Base-by-base conservation (phyloP, 2,329 filamentous ascomycete species). In the Akanthomyces muscarius region DNA sequence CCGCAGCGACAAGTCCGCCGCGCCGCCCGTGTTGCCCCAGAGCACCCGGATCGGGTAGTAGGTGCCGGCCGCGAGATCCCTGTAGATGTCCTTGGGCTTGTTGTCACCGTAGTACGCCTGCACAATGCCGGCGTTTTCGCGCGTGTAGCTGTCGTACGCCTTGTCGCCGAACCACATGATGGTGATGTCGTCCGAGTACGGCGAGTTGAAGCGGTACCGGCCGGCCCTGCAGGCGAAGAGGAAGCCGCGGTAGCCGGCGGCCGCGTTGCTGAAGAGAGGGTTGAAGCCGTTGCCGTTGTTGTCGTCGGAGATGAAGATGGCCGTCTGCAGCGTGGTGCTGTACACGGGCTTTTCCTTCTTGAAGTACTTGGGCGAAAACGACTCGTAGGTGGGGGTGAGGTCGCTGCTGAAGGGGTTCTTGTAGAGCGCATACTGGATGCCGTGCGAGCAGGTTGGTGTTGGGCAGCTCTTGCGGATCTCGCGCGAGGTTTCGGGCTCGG, bases 31-130 rank as follows among this genome's bases (percentile, higher is more conserved):
- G 41, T 65, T 65, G 10, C 64, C 64, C 56, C 58, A 65, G 36
- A 65, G 56, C 30, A 64, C 64, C 16, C 64, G 25, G 8, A 65
- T 62, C 13, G 64, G 64, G 45, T 65, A 65, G 48, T 65, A 64
- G 3, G 58, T 65, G 25, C 64, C 62, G 8, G 57, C 64, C 61
- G 30, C 23, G 6, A 65, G 36, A 16, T 52, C 58, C 3, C 51
- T 10, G 14, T 54, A 44, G 14, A 64, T 45, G 30, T 41, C 14
- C 41, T 23, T 42, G 4, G 56, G 56, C 8, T 28, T 47, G 33
- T 65, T 65, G 30, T 61, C 52, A 28, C 64, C 58, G 41, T 64
- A 65, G 57, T 38, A 64, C 7, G 48, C 54, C 58, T 65, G 62
- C 47, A 57, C 59, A 30, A 64, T 65, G 42, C 64, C 62, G 21